Evolutionary conservation across 331 rosid genomes (phyloP).

Genomic region (Cydonia oblonga): DNA sequence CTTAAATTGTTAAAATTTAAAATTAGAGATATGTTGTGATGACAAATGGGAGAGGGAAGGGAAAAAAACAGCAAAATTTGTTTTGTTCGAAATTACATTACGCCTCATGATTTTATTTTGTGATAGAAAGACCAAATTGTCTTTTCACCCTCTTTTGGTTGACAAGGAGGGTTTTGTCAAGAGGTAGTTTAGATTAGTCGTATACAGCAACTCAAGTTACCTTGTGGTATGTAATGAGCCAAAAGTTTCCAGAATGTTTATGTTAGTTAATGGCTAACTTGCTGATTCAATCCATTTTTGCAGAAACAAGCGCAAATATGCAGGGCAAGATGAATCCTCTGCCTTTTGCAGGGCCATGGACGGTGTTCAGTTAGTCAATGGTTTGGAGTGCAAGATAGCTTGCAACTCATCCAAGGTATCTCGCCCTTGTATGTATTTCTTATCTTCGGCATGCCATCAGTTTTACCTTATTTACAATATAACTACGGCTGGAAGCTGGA

Average conservation of each 20-base stretch:
- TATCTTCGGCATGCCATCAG: background rate
- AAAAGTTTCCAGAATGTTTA: background rate
- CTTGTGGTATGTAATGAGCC: background rate
- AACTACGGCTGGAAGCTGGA: background rate
- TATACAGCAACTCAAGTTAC: background rate
- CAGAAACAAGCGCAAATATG: constrained; percentile 62
- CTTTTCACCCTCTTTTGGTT: too few species aligned
- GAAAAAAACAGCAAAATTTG: too few species aligned
- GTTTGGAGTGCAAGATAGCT: constrained; percentile 95
- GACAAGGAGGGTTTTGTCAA: too few species aligned
- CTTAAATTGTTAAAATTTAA: too few species aligned
- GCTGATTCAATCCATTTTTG: background rate
- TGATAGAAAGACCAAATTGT: too few species aligned
- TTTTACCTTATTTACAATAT: background rate
- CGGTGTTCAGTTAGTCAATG: constrained; percentile 58
- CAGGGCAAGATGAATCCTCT: constrained; percentile 53
- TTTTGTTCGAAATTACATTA: too few species aligned
- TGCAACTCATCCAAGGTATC: constrained; percentile 92
- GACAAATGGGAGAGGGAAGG: too few species aligned
- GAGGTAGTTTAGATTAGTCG: too few species aligned
- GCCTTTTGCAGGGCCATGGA: constrained; percentile 59
- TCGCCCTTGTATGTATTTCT: background rate
- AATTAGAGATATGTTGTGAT: too few species aligned
- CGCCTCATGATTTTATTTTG: too few species aligned
- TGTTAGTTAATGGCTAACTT: background rate